A percentile compares a stretch with the other conserved stretches of the same genome.
These are phyloP conservation scores for Magnusiomyces fungicola DNA, from an alignment of 1,139 yeast species.

Conservation along the genomic window DNA sequence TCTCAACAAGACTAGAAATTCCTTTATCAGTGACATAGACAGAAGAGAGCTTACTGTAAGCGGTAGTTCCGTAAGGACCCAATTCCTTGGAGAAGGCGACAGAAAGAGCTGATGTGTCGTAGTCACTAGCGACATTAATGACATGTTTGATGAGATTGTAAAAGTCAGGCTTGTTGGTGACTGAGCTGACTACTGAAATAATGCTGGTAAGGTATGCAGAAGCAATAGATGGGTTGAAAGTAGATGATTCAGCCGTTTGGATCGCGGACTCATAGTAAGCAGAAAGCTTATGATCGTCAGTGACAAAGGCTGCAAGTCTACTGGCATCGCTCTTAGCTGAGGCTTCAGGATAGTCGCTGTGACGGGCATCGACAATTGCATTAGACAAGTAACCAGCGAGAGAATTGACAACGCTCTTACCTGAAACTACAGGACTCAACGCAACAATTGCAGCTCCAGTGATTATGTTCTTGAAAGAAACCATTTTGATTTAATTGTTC, in stretches of 20 bases:
- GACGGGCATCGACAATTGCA: not conserved
- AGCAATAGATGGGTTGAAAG: not conserved
- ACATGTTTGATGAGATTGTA: not conserved
- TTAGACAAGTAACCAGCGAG: not conserved
- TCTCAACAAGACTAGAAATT: not conserved
- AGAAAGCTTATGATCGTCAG: not conserved
- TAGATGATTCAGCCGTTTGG: not conserved
- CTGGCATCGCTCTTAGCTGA: not conserved
- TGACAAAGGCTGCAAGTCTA: not conserved
- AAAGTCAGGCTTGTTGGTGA: conserved; percentile 1
- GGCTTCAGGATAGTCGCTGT: not conserved
- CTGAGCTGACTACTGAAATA: not conserved
- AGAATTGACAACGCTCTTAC: not conserved
- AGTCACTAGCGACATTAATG: not conserved
- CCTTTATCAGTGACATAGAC: not conserved
- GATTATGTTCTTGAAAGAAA: not conserved
- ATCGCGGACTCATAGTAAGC: conserved; percentile 1
- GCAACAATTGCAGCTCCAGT: not conserved
- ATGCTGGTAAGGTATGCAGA: not conserved
- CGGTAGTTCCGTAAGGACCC: not conserved
- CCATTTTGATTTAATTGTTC: not conserved
- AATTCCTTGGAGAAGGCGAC: not conserved
- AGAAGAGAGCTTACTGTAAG: not conserved
- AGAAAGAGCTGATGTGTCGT: not conserved
- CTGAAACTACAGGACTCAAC: not conserved